Evolutionary conservation across 2,329 filamentous ascomycete species (phyloP).

Genomic region (Daldinia eschscholtzii): DNA sequence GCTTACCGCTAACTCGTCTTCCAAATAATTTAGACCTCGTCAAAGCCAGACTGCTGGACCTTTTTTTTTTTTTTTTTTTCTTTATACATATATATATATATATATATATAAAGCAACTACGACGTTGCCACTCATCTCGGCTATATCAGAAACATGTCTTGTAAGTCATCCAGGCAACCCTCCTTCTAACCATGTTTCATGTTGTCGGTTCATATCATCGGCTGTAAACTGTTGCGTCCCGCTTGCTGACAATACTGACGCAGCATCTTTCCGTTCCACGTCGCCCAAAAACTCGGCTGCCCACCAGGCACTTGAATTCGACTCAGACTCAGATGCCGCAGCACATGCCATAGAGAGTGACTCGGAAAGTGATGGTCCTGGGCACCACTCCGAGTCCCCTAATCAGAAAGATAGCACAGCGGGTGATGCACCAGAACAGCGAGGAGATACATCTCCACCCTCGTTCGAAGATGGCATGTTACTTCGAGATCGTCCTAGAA

Average conservation of each 20-base stretch:
- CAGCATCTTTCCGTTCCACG: constrained; percentile 50
- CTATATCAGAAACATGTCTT: constrained; percentile 34
- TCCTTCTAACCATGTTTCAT: constrained; percentile 4
- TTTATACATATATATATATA: no score
- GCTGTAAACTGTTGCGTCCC: constrained; percentile 1
- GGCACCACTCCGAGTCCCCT: constrained; percentile 22
- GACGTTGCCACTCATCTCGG: constrained; percentile 8
- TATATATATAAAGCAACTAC: constrained; percentile 1
- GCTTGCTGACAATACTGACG: constrained; percentile 30
- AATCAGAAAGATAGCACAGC: constrained; percentile 27
- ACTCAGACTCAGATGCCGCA: constrained; percentile 56
- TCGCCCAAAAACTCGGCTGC: constrained; percentile 53
- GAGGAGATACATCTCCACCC: constrained; percentile 35
- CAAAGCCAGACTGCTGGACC: neutral
- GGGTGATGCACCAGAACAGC: constrained; percentile 1
- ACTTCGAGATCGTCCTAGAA: constrained; percentile 70
- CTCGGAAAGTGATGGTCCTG: constrained; percentile 52
- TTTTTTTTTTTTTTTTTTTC: no score
- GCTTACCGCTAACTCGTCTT: constrained; percentile 1
- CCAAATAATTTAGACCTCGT: constrained; percentile 6
- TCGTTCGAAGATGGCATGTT: constrained; percentile 66
- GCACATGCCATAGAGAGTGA: constrained; percentile 51
- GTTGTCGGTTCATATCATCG: neutral
- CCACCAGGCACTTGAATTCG: constrained; percentile 51
- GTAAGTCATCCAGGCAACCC: constrained; percentile 35